Evolutionary conservation across 305 asterid genomes (phyloP), one percentile per base, ranked within the genome.

Genomic region (Fraxinus albicans): DNA sequence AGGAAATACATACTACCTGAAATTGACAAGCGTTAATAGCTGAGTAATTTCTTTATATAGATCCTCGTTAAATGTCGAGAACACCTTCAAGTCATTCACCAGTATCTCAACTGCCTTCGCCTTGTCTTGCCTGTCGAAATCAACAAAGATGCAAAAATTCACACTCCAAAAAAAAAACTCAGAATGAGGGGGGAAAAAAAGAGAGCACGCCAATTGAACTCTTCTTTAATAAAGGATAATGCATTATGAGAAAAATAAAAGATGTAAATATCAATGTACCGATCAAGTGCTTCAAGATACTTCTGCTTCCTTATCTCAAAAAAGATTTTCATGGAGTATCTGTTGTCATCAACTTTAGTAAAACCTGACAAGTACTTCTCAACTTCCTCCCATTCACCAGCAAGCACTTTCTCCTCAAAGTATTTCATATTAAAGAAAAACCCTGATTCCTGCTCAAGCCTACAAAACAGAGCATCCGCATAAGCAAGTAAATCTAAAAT

Each of bases 371-470:
- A 88, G 87, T 93, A 93, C 72, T 92, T 93, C 94, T 93, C 97
- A 73, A 93, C 96, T 79, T 93, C 97, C 0, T 93, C 96, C 97
- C 96, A 93, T 83, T 93, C 96, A 82, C 97, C 97, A 8, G 94
- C 94, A 82, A 91, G 92, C 9, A 93, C 96, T 86, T 88, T 91
- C 93, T 93, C 97, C 88, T 93, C 97, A 29, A 93, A 93, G 86
- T 92, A 88, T 83, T 91, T 93, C 97, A 93, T 91, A 84, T 93
- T 93, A 83, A 93, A 93, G 91, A 85, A 93, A 88, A 92, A 93
- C 7, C 95, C 97, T 0, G 97, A 93, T 82, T 93, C 97, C 85
- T 93, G 97, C 90, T 93, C 97, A 81, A 93, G 92, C 93, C 97
- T 93, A 80, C 86, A 85, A 79, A 81, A 60, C 33, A 82, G 81